Conservation (phyloP, 169 alveolate species). For the Babesia bovis region DNA sequence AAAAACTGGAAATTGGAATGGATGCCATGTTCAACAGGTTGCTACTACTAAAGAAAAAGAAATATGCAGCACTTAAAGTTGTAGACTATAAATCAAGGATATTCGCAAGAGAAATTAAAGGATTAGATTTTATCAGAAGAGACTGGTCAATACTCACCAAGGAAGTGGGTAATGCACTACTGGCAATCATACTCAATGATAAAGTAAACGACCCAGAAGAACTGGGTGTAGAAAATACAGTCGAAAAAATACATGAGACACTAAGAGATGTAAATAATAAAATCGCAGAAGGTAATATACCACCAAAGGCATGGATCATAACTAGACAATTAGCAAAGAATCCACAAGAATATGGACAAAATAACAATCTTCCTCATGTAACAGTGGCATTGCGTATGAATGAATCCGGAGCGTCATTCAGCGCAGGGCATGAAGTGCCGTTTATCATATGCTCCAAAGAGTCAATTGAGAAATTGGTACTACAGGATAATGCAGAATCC, state of each 20-base stretch:
- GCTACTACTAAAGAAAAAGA: slow-evolving; percentile 95
- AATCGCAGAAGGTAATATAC: slow-evolving; percentile 77
- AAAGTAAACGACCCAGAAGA: slow-evolving; percentile 32
- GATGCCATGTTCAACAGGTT: slow-evolving; percentile 95
- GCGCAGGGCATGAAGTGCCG: slow-evolving; percentile 89
- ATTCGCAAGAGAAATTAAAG: slow-evolving; percentile 91
- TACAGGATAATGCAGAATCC: slow-evolving; percentile 23
- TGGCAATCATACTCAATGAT: slow-evolving; percentile 27
- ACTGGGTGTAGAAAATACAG: slow-evolving; percentile 72
- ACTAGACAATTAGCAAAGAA: slow-evolving; percentile 92
- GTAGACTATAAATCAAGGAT: slow-evolving; percentile 74
- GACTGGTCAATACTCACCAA: slow-evolving; percentile 97
- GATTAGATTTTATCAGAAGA: slow-evolving; percentile 97
- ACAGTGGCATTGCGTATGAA: slow-evolving; percentile 90
- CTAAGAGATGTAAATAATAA: slow-evolving; percentile 78
- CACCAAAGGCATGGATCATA: slow-evolving; percentile 88
- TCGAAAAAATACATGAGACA: slow-evolving; percentile 84
- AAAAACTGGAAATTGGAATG: slow-evolving; percentile 93
- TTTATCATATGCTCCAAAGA: slow-evolving; percentile 87
- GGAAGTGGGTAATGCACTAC: slow-evolving; percentile 47
- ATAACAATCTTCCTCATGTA: slow-evolving; percentile 90
- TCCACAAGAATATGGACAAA: slow-evolving; percentile 89
- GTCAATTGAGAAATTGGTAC: slow-evolving; percentile 16
- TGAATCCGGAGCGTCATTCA: slow-evolving; percentile 81
- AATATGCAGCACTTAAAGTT: slow-evolving; percentile 94